Evolutionary conservation across 2,329 filamentous ascomycete genomes (phyloP).

Genomic region (Cercospora nicotianae): DNA sequence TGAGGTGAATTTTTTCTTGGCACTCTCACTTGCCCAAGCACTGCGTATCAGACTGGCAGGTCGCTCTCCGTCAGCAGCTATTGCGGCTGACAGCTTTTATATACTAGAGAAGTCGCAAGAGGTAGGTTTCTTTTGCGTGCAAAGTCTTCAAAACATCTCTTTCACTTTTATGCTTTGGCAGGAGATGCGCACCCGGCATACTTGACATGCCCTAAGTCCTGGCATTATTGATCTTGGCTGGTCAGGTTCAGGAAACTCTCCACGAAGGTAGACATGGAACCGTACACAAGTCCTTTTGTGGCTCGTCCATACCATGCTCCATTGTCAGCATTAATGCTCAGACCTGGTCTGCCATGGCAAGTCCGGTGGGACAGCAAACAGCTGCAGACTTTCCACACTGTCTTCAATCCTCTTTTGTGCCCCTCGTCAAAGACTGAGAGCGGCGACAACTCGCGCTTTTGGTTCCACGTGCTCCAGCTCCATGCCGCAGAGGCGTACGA

Average conservation of each 20-base stretch:
- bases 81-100: neutral
- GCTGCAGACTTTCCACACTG: neutral
- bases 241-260: neutral
- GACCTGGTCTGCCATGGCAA: neutral
- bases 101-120: neutral
- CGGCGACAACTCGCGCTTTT: neutral
- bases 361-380: neutral
- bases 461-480: neutral
- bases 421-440: neutral
- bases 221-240: neutral
- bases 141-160: no score
- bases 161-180: no score
- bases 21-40: neutral
- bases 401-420: neutral
- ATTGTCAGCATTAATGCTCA: neutral
- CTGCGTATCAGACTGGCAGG: neutral
- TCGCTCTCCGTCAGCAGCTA: neutral
- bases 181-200: no score
- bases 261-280: neutral
- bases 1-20: neutral
- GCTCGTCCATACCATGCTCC: neutral
- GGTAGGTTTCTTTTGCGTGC: neutral
- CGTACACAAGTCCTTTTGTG: neutral
- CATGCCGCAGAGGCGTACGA: neutral
- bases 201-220: neutral